Evolutionary conservation across 2,329 filamentous ascomycete genomes (phyloP).

Genomic region (Trichoderma simmonsii): DNA sequence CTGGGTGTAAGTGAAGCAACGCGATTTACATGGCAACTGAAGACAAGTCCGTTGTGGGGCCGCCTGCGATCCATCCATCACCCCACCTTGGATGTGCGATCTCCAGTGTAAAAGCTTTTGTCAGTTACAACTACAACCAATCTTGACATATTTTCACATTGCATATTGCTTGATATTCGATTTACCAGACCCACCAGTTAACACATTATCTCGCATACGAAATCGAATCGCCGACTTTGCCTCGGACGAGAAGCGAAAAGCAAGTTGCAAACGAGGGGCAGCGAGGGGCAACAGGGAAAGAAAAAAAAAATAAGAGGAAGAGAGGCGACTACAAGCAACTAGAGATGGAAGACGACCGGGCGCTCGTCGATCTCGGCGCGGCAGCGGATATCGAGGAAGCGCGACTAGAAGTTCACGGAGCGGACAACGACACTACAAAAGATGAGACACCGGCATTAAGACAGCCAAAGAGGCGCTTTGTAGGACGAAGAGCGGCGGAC

Average conservation of each 20-base stretch:
- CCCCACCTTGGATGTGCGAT: background rate
- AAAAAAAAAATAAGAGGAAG: background rate
- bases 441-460: slow-evolving; percentile 49
- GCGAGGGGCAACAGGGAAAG: background rate
- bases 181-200: background rate
- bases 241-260: background rate
- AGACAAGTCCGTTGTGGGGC: background rate
- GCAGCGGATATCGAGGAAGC: slow-evolving; percentile 61
- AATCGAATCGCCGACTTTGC: background rate
- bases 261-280: background rate
- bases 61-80: background rate
- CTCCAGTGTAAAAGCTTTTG: slow-evolving; percentile 5
- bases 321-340: background rate
- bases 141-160: background rate
- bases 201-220: background rate
- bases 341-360: slow-evolving; percentile 75
- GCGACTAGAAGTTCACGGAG: slow-evolving; percentile 33
- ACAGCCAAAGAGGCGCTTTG: slow-evolving; percentile 88
- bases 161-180: background rate
- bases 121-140: background rate
- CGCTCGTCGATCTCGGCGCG: slow-evolving; percentile 66
- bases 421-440: slow-evolving; percentile 24
- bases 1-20: background rate
- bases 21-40: background rate
- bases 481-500: slow-evolving; percentile 74